Evolutionary conservation across 116 monocot genomes (phyloP), one percentile per base, ranked within the genome.

Genomic region (Posidonia oceanica): DNA sequence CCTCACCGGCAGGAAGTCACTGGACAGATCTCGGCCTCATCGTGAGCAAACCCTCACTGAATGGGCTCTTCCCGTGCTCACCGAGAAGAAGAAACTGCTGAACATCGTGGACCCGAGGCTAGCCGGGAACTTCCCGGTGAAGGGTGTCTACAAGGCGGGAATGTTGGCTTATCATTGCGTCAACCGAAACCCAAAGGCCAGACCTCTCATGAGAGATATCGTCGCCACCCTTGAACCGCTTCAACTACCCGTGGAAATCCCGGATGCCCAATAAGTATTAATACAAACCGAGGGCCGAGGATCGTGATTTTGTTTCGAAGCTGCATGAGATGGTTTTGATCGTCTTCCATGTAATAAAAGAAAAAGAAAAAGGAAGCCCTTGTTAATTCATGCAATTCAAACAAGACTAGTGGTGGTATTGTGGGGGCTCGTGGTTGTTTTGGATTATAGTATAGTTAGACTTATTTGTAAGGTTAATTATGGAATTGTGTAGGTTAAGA

Each of bases 191-290:
- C 90, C 94, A 6, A 94, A 90, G 75, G 94, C 94, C 22, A 85
- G 94, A 75, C 94, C 94, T 5, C 75, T 88, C 2, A 94, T 94
- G 90, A 82, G 90, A 66, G 94, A 94, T 67, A 79, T 94, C 15
- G 94, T 94, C 13, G 80, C 76, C 53, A 61, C 77, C 7, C 72
- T 94, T 16, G 90, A 90, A 52, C 88, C 90, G 39, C 88, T 94
- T 66, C 94, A 88, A 75, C n/a, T 38, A 0, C 63, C 75, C 18
- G 48, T 53, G 3, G 71, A 71, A 20, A 4, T 52, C 44, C 23
- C 61, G 7, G 44, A 16, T 22, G 22, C 51, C 21, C 7, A 58
- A 21, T 15, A 48, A 48, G 12, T 48, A 48, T 48, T 48, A 12
- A 12, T 10, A 12, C 8, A 5, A 44, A 44, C 41, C 41, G 41